phyloP scores from a whole-genome alignment of 495 filamentous ascomycete species.

The Penicillium goetzii region DNA sequence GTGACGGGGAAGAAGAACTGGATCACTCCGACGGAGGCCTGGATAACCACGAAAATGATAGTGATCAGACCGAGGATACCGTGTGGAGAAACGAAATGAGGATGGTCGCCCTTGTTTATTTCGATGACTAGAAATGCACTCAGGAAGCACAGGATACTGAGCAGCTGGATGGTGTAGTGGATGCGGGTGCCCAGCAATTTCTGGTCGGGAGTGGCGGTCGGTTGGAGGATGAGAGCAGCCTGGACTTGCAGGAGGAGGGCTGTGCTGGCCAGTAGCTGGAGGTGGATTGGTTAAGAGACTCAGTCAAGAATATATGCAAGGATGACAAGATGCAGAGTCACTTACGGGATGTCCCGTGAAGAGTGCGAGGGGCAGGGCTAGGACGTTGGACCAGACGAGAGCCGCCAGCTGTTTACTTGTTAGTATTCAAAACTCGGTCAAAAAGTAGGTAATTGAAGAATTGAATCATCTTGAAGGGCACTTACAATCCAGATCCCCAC shows the following conservation, averaged over 20 bases:
- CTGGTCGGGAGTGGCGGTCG: conserved; percentile 73
- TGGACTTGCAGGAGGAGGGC: conserved; percentile 75
- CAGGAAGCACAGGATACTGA: conserved; percentile 63
- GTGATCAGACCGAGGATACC: conserved; percentile 78
- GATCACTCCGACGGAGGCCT: conserved; percentile 77
- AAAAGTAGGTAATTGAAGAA: too few relatives aligned
- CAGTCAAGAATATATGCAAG: background rate
- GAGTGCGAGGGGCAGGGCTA: conserved; percentile 66
- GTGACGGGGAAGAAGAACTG: conserved; percentile 68
- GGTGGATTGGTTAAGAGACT: background rate
- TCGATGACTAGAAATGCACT: conserved; percentile 78
- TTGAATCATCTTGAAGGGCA: background rate
- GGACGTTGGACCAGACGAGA: conserved; percentile 74
- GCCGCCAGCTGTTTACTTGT: conserved; percentile 59
- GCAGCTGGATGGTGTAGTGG: conserved; percentile 68
- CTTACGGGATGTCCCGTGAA: conserved; percentile 83
- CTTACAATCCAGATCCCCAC: conserved; percentile 68
- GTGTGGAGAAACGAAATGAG: conserved; percentile 78
- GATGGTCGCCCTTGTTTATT: conserved; percentile 71
- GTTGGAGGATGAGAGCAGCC: conserved; percentile 84
- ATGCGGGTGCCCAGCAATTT: conserved; percentile 71
- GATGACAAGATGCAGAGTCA: background rate
- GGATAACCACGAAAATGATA: conserved; percentile 69
- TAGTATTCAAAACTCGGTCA: background rate
- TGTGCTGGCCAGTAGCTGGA: conserved; percentile 72